These are phyloP conservation scores for Suillus occidentalis DNA, from an alignment of 768 basidiomycete species.

Conservation along the genomic window DNA sequence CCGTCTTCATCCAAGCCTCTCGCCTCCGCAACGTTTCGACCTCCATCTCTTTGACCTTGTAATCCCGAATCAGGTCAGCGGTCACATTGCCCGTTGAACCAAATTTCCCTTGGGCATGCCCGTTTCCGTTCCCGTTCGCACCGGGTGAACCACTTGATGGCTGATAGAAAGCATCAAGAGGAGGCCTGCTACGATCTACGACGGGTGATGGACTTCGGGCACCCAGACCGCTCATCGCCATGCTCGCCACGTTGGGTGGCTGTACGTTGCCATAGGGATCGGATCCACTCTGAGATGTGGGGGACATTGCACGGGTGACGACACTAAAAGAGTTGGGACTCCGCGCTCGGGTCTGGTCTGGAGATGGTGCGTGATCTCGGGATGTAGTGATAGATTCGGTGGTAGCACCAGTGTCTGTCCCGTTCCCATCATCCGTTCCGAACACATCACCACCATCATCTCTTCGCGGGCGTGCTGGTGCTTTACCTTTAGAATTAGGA, in stretches of 20 bases:
- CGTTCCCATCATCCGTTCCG: conserved; percentile 50
- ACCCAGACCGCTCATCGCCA: conserved; percentile 44
- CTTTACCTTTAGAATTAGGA: conserved; percentile 44
- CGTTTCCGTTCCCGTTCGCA: conserved; percentile 48
- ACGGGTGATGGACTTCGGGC: conserved; percentile 60
- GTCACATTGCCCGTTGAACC: conserved; percentile 69
- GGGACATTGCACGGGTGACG: conserved; percentile 61
- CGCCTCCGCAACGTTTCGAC: conserved; percentile 73
- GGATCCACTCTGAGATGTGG: conserved; percentile 37
- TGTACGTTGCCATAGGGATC: conserved; percentile 24
- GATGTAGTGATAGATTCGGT: conserved; percentile 41
- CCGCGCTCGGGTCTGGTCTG: conserved; percentile 57
- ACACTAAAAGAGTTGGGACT: conserved; percentile 52
- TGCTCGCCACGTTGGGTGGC: conserved; percentile 48
- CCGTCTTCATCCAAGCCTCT: conserved; percentile 84
- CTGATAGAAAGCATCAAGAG: conserved; percentile 61
- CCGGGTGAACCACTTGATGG: conserved; percentile 44
- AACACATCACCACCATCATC: conserved; percentile 41
- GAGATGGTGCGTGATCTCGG: conserved; percentile 55
- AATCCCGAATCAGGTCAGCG: conserved; percentile 74
- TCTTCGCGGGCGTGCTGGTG: conserved; percentile 48
- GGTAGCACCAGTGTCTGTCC: conserved; percentile 47
- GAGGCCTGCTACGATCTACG: conserved; percentile 54
- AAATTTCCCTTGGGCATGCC: conserved; percentile 41
- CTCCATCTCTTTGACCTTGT: conserved; percentile 82